phyloP scores from a whole-genome alignment of 371 early-diverging fungal species.

The Circinella minor region DNA sequence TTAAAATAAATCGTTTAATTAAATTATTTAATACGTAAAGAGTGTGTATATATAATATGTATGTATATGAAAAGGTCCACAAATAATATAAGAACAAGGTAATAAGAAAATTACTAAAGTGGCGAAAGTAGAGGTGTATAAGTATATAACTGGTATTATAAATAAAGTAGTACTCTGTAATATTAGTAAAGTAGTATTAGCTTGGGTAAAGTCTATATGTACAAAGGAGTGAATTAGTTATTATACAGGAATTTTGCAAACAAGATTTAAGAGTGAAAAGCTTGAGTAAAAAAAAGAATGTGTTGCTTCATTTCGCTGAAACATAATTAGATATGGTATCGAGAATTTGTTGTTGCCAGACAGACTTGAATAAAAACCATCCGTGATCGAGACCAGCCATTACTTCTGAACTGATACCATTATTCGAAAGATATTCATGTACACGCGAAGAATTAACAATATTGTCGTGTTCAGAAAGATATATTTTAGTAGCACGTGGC shows the following conservation, averaged over 20 bases:
- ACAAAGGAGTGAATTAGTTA: constrained; percentile 3
- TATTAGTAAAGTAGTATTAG: too few relatives aligned
- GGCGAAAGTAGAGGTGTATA: too few relatives aligned
- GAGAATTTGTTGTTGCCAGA: constrained; percentile 46
- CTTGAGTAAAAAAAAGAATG: too few relatives aligned
- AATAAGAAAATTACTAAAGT: too few relatives aligned
- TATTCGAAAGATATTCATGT: constrained; percentile 44
- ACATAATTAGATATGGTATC: constrained; percentile 29
- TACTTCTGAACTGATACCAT: constrained; percentile 44
- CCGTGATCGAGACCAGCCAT: constrained; percentile 64
- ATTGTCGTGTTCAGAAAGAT: constrained; percentile 54
- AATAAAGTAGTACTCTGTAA: too few relatives aligned
- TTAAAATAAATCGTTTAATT: too few relatives aligned
- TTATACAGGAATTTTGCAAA: neutral
- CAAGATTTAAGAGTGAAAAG: too few relatives aligned
- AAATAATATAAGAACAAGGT: too few relatives aligned
- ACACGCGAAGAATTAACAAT: constrained; percentile 55
- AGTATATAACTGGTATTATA: too few relatives aligned
- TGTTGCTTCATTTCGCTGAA: neutral
- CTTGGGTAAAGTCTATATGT: neutral
- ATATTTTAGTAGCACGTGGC: constrained; percentile 42
- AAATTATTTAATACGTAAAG: too few relatives aligned
- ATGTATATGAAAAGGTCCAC: too few relatives aligned
- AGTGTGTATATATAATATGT: too few relatives aligned
- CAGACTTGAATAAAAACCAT: constrained; percentile 48